These are phyloP conservation scores for Hypoxylon sp. DNA, from an alignment of 2,329 filamentous ascomycete species.

Conservation along the genomic window DNA sequence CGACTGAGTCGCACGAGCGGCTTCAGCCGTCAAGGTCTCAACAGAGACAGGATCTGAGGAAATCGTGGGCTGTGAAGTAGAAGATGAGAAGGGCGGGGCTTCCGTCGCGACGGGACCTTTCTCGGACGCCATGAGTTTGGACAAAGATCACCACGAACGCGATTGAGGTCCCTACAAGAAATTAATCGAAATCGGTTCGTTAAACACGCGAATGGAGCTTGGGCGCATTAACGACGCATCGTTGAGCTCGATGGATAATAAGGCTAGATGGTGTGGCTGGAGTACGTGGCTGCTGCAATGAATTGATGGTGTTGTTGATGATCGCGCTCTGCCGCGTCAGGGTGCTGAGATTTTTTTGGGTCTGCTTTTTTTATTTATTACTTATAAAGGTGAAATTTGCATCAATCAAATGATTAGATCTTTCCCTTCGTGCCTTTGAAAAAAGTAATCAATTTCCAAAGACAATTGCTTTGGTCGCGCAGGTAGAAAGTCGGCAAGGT, in stretches of 20 bases:
- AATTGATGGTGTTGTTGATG: constrained; percentile 53
- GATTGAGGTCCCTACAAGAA: constrained; percentile 49
- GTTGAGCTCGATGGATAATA: constrained; percentile 50
- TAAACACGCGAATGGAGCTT: constrained; percentile 46
- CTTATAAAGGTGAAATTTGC: constrained; percentile 13
- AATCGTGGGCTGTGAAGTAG: constrained; percentile 56
- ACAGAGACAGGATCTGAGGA: constrained; percentile 57
- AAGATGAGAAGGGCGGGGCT: constrained; percentile 60
- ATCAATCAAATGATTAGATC: constrained; percentile 13
- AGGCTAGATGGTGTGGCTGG: constrained; percentile 56
- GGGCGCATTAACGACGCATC: constrained; percentile 55
- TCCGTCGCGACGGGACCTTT: constrained; percentile 68
- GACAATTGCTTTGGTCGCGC: constrained; percentile 38
- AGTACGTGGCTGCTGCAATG: constrained; percentile 55
- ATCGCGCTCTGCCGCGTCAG: constrained; percentile 49
- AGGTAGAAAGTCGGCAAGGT: constrained; percentile 43
- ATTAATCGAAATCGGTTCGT: constrained; percentile 43
- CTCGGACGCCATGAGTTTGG: constrained; percentile 67
- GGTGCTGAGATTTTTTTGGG: constrained; percentile 28
- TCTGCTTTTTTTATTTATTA: constrained; percentile 14
- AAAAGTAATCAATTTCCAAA: constrained; percentile 21
- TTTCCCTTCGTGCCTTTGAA: constrained; percentile 5
- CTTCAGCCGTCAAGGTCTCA: constrained; percentile 60
- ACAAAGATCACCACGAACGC: constrained; percentile 43
- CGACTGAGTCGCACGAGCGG: constrained; percentile 56